Evolutionary conservation across 225 moss, liverwort and hornwort species (phyloP).

Genomic region (Antitrichia curtipendula): DNA sequence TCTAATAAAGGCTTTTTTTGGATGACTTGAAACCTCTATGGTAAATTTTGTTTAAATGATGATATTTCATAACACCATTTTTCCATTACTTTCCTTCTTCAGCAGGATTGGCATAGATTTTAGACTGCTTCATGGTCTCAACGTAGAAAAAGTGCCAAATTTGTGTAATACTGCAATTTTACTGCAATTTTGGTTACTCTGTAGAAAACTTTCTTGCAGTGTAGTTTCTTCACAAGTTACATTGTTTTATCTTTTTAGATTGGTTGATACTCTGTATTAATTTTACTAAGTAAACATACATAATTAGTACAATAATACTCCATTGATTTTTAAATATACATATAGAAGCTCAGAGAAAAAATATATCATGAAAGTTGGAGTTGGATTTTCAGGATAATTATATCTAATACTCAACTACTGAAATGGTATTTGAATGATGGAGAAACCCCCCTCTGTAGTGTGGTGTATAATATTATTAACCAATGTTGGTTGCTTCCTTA

Average conservation of each 20-base stretch:
- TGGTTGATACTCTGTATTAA: not conserved
- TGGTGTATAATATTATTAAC: too few species aligned
- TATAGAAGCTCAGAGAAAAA: not conserved
- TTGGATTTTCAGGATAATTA: not conserved
- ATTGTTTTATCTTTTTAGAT: not conserved
- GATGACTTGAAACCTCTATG: not conserved
- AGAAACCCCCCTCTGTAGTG: too few species aligned
- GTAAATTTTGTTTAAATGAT: too few species aligned
- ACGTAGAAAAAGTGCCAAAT: too few species aligned
- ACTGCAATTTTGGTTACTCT: too few species aligned
- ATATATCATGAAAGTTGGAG: not conserved
- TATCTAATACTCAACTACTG: not conserved
- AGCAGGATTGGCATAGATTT: too few species aligned
- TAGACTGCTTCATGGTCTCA: too few species aligned
- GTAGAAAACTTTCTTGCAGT: not conserved
- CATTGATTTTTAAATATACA: not conserved
- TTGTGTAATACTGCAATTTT: too few species aligned
- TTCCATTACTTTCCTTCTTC: too few species aligned
- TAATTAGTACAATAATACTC: not conserved
- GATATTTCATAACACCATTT: too few species aligned
- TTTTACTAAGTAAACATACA: not conserved
- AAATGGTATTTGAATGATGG: fast-evolving
- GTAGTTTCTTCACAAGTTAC: not conserved
- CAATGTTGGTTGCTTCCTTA: too few species aligned
- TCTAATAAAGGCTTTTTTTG: not conserved